Conservation (phyloP, 1,139 yeast genomes). For the Petasospora fabianii region DNA sequence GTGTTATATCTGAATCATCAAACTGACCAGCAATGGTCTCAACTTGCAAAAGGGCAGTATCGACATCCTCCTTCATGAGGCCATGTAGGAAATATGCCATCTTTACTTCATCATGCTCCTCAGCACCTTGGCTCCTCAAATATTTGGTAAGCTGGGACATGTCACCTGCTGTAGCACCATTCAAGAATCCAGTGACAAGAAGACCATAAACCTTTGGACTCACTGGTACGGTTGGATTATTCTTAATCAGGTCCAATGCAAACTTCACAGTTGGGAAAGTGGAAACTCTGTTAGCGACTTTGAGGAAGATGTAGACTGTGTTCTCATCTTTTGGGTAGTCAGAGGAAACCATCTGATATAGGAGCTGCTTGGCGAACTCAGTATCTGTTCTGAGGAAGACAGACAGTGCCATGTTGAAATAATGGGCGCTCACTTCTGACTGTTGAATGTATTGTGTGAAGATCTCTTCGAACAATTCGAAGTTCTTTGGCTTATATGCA, state of each 20-base stretch:
- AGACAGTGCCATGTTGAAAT: constrained; percentile 22
- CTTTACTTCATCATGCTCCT: constrained; percentile 14
- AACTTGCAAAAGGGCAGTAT: constrained; percentile 11
- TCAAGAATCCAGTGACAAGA: constrained; percentile 14
- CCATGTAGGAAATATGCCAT: constrained; percentile 16
- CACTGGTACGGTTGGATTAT: constrained; percentile 20
- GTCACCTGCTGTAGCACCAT: constrained; percentile 15
- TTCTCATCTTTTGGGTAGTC: constrained; percentile 23
- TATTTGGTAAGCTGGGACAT: constrained; percentile 11
- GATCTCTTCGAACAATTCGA: constrained; percentile 19
- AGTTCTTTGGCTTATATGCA: constrained; percentile 2
- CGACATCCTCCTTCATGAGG: constrained; percentile 3
- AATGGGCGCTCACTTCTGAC: constrained; percentile 10
- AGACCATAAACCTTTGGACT: constrained; percentile 18
- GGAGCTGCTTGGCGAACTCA: constrained; percentile 25
- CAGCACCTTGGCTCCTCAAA: constrained; percentile 10
- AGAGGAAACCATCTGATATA: constrained; percentile 25
- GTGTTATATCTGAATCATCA: constrained; percentile 2
- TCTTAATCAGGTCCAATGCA: constrained; percentile 20
- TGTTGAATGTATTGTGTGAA: constrained; percentile 21
- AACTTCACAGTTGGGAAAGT: constrained; percentile 21
- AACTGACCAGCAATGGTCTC: constrained; percentile 8
- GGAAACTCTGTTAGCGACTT: constrained; percentile 17
- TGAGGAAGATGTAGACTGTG: constrained; percentile 20
- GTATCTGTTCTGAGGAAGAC: constrained; percentile 21